These are phyloP conservation scores for Flueggea neowawraea DNA, from an alignment of 441 rosid species.

Conservation along the genomic window DNA sequence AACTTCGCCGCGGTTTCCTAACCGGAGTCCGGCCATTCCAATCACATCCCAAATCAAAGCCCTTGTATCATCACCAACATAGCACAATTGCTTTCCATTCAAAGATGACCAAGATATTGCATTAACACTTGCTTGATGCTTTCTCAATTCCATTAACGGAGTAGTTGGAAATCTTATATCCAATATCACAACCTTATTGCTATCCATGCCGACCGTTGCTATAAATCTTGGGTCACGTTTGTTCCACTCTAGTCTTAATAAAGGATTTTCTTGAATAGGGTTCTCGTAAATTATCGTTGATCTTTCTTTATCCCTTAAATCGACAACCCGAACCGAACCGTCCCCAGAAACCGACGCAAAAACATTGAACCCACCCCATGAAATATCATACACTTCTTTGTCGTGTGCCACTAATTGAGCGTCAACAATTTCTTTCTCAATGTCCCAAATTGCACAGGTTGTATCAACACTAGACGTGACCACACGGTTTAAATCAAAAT, in stretches of 20 bases:
- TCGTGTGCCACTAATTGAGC: slow-evolving; percentile 58
- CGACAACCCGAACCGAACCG: slow-evolving; percentile 57
- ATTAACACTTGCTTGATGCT: slow-evolving; percentile 44
- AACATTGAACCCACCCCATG: slow-evolving; percentile 53
- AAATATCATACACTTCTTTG: slow-evolving; percentile 53
- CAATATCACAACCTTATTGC: slow-evolving; percentile 41
- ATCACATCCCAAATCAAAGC: slow-evolving; percentile 48
- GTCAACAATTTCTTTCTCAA: slow-evolving; percentile 40
- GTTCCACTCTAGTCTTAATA: slow-evolving; percentile 59
- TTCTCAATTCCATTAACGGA: slow-evolving; percentile 35
- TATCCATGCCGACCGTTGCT: slow-evolving; percentile 51
- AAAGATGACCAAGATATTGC: slow-evolving; percentile 47
- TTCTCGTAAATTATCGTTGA: slow-evolving; percentile 61
- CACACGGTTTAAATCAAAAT: slow-evolving; percentile 35
- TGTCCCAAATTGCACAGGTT: slow-evolving; percentile 55
- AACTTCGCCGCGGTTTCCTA: slow-evolving; percentile 4
- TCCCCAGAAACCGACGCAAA: slow-evolving; percentile 59
- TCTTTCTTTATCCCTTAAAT: slow-evolving; percentile 52
- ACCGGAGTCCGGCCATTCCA: slow-evolving; percentile 1
- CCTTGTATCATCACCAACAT: slow-evolving; percentile 49
- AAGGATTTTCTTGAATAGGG: slow-evolving; percentile 24
- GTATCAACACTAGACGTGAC: slow-evolving; percentile 48
- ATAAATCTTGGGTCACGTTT: slow-evolving; percentile 53
- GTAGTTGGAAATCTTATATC: slow-evolving; percentile 55
- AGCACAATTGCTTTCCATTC: slow-evolving; percentile 36